Evolutionary conservation across 1,284 basidiomycete genomes (phyloP).

Genomic region (Ganoderma lucidum): DNA sequence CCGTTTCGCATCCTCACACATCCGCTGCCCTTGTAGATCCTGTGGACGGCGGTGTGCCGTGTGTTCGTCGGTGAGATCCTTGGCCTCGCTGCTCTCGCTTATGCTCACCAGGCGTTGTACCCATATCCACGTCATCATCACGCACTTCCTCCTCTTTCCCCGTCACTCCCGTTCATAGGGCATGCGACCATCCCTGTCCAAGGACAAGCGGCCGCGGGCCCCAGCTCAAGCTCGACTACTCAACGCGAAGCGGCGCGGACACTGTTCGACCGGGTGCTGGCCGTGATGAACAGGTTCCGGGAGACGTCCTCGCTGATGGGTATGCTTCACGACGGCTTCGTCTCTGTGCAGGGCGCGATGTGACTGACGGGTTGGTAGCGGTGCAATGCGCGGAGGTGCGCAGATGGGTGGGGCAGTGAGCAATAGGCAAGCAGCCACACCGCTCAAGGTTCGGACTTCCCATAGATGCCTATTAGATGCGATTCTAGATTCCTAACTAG

Average conservation of each 20-base stretch:
- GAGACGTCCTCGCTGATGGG: constrained; percentile 36
- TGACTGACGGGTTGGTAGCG: constrained; percentile 30
- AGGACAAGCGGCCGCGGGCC: constrained; percentile 18
- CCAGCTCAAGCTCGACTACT: constrained; percentile 7
- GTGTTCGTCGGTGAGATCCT: constrained; percentile 39
- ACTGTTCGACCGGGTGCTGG: constrained; percentile 32
- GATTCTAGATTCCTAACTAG: constrained; percentile 14
- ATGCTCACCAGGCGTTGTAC: constrained; percentile 18
- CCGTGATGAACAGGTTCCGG: constrained; percentile 35
- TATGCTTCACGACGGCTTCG: constrained; percentile 35
- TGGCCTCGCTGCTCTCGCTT: constrained; percentile 20
- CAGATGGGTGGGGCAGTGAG: constrained; percentile 12
- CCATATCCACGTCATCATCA: constrained; percentile 20
- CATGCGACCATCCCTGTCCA: constrained; percentile 5
- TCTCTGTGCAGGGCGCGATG: constrained; percentile 29
- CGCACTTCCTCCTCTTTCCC: constrained; percentile 2
- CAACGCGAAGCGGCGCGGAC: constrained; percentile 25
- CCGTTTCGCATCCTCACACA: not conserved
- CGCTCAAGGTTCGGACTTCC: constrained; percentile 10
- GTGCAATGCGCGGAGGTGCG: constrained; percentile 26
- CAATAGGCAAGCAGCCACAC: constrained; percentile 1
- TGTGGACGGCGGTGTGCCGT: constrained; percentile 39
- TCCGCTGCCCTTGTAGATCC: constrained; percentile 29
- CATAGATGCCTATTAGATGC: constrained; percentile 13
- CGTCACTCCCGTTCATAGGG: not conserved